Base-by-base conservation (phyloP, 2,329 filamentous ascomycete species). In the Bisporella sp. region DNA sequence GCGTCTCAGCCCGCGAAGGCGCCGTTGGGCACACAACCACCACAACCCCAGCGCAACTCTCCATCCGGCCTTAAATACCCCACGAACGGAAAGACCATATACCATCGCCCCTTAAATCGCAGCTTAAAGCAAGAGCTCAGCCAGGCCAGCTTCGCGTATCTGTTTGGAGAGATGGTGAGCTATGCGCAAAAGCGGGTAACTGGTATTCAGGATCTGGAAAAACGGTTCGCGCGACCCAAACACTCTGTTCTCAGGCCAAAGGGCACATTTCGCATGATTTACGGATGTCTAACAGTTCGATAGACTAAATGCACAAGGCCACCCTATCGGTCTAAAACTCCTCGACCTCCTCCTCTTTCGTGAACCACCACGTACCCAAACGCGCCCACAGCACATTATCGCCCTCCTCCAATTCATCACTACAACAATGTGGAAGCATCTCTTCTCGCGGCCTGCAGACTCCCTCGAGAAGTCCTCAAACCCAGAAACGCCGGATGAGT, bases 151-250 rank as follows among this genome's bases (percentile, higher is more conserved):
- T 97, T 99, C 71, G 92, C 93, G 41, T 97, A 95, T 69, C 77
- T 99, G 52, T 97, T 99, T 67, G 85, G 86, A 54, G 92, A 96
- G 73, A 96, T 97, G 87, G 91, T 99, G 46, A 85, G 83, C 63
- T 97, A 97, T 69, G 92, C 93, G 59, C 93, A 97, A 68, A 79
- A 84, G 63, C 79, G 88, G 55, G 92, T 96, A 49, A 93, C 87
- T 59, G 91, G 89, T 5, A 95, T 99, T 53, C 86, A 92, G 62
- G 93, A 97, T 69, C 75, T 99, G 13, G 93, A 99, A 68, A 89
- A 91, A 72, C 78, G 87, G 89, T 95, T 71, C 50, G 74, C 61
- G 45, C 31, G 8, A 28, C 21, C 35, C 45, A 47, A 37, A 21
- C 21, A 21, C 21, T 21, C 21, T 21, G 21, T 21, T 21, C 21